These are phyloP conservation scores for Solanum chacoense DNA, from an alignment of 305 asterid species.

Conservation along the genomic window DNA sequence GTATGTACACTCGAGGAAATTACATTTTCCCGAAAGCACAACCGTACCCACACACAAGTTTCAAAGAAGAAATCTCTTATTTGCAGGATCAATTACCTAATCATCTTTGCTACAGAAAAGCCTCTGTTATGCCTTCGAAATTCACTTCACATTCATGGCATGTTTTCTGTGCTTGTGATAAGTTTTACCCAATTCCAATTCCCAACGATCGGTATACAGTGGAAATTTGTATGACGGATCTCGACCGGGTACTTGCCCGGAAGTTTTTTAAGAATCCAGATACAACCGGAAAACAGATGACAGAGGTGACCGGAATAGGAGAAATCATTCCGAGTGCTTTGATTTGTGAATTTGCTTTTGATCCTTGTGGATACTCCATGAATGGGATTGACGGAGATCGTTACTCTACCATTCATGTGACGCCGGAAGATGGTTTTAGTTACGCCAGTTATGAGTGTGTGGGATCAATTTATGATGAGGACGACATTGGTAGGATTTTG, in stretches of 20 bases:
- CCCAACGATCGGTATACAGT: neutral
- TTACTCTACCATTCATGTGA: conserved; percentile 87
- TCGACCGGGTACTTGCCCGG: conserved; percentile 50
- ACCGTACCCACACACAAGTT: conserved; percentile 70
- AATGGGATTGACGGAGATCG: conserved; percentile 67
- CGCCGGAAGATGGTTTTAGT: conserved; percentile 92
- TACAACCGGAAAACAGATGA: conserved; percentile 74
- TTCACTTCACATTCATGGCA: conserved; percentile 67
- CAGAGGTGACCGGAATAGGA: conserved; percentile 47
- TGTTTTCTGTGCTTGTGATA: conserved; percentile 48
- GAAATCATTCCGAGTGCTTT: conserved; percentile 41
- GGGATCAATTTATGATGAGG: conserved; percentile 34
- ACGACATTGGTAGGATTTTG: conserved; percentile 25
- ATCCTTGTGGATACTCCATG: conserved; percentile 97
- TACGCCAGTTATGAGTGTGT: conserved; percentile 91
- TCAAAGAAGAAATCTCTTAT: conserved; percentile 52
- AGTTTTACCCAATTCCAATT: neutral
- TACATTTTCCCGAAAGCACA: conserved; percentile 90
- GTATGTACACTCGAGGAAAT: conserved; percentile 90
- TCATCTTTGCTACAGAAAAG: conserved; percentile 39
- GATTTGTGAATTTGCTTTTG: conserved; percentile 82
- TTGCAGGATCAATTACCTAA: conserved; percentile 49
- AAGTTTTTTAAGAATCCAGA: conserved; percentile 51
- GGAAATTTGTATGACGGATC: conserved; percentile 76
- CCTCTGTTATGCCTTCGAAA: conserved; percentile 49